Evolutionary conservation across 495 filamentous ascomycete genomes (phyloP), one percentile per base, ranked within the genome.

Genomic region (Cercophora newfieldiana): DNA sequence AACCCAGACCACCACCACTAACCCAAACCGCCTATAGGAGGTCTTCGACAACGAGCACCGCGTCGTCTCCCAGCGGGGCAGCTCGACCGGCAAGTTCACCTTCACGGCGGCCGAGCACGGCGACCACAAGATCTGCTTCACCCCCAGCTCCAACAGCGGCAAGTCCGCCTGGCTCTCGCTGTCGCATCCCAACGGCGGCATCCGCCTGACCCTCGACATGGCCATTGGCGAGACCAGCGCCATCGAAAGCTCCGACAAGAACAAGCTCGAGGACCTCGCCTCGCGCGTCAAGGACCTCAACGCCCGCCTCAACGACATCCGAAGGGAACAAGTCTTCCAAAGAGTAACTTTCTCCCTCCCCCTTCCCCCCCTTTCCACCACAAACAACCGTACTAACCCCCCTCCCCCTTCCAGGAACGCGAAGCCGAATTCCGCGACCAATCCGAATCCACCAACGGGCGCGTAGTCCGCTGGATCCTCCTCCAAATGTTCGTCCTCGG

Each of bases 371-470:
- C 8, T 55, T 18, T 21, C 6, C 24, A 37, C 5, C 4, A 37
- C 7, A 12, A 25, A 30, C 55, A 16, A 0, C 3, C 44, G n/a
- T 30, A 26, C 61, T 53, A 61, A 59, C 24, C 16, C 18, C 25
- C 48, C n/a, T n/a, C n/a, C n/a, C 37, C 37, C 37, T 37, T 26
- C 68, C 61, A 97, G 94, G 95, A 98, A 85, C 92, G 96, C 57
- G 95, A 99, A 77, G 92, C 93, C 69, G 95, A 98, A 74, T 99
- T 99, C 86, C 86, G 95, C 77, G 95, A 99, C 77, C 95, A 98
- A 73, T 97, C 92, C 58, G 95, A 99, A 76, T 83, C 86, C 50
- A 97, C 94, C 61, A 99, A 99, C 80, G 87, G 88, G 24, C 88
- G 94, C 71, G 95, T 97, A 58, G 90, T 99, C 25, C 88, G 93